Conservation (phyloP, 1,284 basidiomycete genomes). For the Pseudozyma flocculosa region DNA sequence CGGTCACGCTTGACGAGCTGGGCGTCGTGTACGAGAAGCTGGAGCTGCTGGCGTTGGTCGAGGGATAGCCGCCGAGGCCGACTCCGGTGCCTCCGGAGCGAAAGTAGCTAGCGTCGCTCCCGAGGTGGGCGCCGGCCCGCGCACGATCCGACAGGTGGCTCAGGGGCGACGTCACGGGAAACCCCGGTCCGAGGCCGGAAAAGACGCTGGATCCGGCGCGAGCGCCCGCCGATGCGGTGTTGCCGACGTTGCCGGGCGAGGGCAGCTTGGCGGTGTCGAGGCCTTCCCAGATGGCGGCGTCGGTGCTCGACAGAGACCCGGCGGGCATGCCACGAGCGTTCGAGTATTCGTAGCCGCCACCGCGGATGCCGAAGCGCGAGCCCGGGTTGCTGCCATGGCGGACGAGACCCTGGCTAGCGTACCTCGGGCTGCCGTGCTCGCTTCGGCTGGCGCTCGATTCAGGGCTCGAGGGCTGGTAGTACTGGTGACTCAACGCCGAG, state of each 20-base stretch:
- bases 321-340: slow-evolving; percentile 4
- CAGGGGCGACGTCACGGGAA: slow-evolving; percentile 31
- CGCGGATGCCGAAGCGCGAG: slow-evolving; percentile 11
- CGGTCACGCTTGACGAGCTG: slow-evolving; percentile 14
- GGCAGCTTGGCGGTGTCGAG: slow-evolving; percentile 35
- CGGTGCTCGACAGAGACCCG: slow-evolving; percentile 13
- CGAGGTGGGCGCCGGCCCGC: slow-evolving; percentile 16
- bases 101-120: slow-evolving; percentile 32
- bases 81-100: slow-evolving; percentile 19
- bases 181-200: slow-evolving; percentile 20
- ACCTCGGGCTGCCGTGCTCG: slow-evolving; percentile 45
- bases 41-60: slow-evolving; percentile 21
- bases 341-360: slow-evolving; percentile 16
- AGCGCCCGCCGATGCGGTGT: slow-evolving; percentile 22
- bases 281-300: slow-evolving; percentile 39
- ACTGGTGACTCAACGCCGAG: slow-evolving; percentile 31
- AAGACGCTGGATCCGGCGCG: slow-evolving; percentile 26
- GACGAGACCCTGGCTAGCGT: slow-evolving; percentile 22
- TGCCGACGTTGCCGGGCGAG: slow-evolving; percentile 28
- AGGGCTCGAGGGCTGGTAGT: slow-evolving; percentile 42
- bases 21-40: slow-evolving; percentile 32
- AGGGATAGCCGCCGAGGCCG: slow-evolving; percentile 5
- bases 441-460: slow-evolving; percentile 44
- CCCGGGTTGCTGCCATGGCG: slow-evolving; percentile 36
- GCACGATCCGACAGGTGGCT: slow-evolving; percentile 32